Conservation (phyloP, 371 early-diverging fungal species). For the Gilbertella persicaria region DNA sequence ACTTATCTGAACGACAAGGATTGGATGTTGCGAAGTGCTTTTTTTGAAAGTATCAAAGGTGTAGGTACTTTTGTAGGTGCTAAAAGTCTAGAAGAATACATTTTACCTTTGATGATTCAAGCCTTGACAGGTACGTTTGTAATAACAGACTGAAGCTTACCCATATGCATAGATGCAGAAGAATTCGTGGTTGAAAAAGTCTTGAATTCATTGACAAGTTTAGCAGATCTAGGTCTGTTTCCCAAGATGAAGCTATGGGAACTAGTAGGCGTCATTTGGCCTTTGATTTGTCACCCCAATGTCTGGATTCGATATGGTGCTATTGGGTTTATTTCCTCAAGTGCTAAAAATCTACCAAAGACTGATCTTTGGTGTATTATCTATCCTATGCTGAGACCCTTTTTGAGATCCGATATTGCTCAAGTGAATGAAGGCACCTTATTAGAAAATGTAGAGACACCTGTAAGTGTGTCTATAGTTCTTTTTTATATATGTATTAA, state of each 20-base stretch:
- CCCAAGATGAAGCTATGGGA: constrained; percentile 81
- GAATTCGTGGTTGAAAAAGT: constrained; percentile 92
- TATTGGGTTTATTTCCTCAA: constrained; percentile 72
- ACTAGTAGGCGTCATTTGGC: constrained; percentile 65
- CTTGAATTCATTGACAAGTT: constrained; percentile 75
- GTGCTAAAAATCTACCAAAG: constrained; percentile 64
- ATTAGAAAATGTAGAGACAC: constrained; percentile 66
- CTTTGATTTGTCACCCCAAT: constrained; percentile 84
- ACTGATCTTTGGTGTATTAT: constrained; percentile 82
- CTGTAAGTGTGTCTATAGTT: constrained; percentile 45
- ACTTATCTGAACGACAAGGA: constrained; percentile 93
- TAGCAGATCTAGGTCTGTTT: constrained; percentile 85
- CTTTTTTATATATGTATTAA: not conserved
- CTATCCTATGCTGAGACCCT: constrained; percentile 74
- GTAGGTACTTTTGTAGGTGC: constrained; percentile 88
- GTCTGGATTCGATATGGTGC: constrained; percentile 81
- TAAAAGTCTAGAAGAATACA: constrained; percentile 85
- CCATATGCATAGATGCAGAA: constrained; percentile 63
- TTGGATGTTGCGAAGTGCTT: constrained; percentile 89
- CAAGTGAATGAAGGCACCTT: constrained; percentile 65
- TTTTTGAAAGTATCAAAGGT: constrained; percentile 89
- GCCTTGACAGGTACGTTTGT: constrained; percentile 71
- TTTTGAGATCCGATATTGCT: constrained; percentile 66
- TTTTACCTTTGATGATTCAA: constrained; percentile 92
- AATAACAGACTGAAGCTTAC: not conserved